A percentile compares a stretch with the other conserved stretches of the same genome.
phyloP scores from a whole-genome alignment of 495 filamentous ascomycete species.

The Melanomma pulvis-pyrius region DNA sequence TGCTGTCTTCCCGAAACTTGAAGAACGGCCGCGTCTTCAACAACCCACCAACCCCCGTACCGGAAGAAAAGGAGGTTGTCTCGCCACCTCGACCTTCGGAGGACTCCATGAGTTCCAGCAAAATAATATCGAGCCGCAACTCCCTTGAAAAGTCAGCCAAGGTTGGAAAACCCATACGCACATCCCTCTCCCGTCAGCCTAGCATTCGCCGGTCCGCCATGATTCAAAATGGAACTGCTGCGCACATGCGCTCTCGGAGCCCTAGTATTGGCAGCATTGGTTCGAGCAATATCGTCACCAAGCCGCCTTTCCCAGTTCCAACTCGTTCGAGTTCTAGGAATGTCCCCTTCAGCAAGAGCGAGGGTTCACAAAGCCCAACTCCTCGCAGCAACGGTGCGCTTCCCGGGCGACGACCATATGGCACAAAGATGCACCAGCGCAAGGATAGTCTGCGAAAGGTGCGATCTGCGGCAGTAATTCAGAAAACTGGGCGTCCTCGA shows the following conservation, averaged over 20 bases:
- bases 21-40: conserved; percentile 44
- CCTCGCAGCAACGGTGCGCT: conserved; percentile 45
- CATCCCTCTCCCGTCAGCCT: conserved; percentile 44
- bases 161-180: conserved; percentile 36
- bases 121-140: conserved; percentile 22
- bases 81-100: conserved; percentile 28
- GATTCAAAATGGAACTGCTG: conserved; percentile 74
- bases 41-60: conserved; percentile 48
- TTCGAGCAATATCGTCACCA: conserved; percentile 38
- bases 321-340: conserved; percentile 84
- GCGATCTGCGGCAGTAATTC: conserved; percentile 75
- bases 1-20: conserved; percentile 38
- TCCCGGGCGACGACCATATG: conserved; percentile 30
- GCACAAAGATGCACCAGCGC: conserved; percentile 51
- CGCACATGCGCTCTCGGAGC: conserved; percentile 72
- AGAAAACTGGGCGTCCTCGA: conserved; percentile 47
- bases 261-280: conserved; percentile 69
- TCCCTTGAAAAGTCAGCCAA: conserved; percentile 38
- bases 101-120: conserved; percentile 26
- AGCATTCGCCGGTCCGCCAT: conserved; percentile 67
- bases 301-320: conserved; percentile 79
- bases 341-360: conserved; percentile 69
- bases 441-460: conserved; percentile 68
- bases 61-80: conserved; percentile 47
- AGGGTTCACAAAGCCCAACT: conserved; percentile 81